These are phyloP conservation scores for Puya raimondii DNA, from an alignment of 176 grass and related monocot species.

Conservation along the genomic window DNA sequence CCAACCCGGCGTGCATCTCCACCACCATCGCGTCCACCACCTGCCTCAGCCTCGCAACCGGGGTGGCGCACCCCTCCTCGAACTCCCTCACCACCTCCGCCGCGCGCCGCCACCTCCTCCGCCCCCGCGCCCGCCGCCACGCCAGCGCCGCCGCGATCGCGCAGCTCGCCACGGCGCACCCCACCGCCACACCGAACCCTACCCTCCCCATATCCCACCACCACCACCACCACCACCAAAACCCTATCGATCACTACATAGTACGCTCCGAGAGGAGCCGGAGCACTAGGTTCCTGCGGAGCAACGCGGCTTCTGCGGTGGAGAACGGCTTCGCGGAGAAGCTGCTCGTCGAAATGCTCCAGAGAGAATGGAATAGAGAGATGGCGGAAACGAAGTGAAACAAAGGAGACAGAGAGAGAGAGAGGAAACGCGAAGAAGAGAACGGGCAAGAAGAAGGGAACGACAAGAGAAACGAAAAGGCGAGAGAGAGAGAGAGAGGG, in stretches of 20 bases:
- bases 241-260: background rate
- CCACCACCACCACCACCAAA: conserved; percentile 26
- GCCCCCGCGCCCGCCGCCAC: conserved; percentile 18
- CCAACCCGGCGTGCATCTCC: conserved; percentile 69
- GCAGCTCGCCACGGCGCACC: conserved; percentile 39
- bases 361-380: conserved; percentile 4
- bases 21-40: conserved; percentile 50
- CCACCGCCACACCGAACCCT: conserved; percentile 29
- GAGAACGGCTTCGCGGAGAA: background rate
- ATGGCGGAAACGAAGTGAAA: background rate
- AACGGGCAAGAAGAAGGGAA: background rate
- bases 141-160: conserved; percentile 32
- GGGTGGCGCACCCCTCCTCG: conserved; percentile 53
- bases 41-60: conserved; percentile 36
- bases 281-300: background rate
- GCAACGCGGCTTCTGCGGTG: background rate
- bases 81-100: conserved; percentile 36
- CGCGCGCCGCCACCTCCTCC: conserved; percentile 35
- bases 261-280: background rate
- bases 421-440: background rate
- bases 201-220: conserved; percentile 19
- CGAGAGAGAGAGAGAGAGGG: background rate
- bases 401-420: background rate
- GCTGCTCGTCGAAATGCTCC: background rate
- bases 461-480: background rate